Base-by-base conservation (phyloP, 2,329 filamentous ascomycete species). In the Clonostachys solani region DNA sequence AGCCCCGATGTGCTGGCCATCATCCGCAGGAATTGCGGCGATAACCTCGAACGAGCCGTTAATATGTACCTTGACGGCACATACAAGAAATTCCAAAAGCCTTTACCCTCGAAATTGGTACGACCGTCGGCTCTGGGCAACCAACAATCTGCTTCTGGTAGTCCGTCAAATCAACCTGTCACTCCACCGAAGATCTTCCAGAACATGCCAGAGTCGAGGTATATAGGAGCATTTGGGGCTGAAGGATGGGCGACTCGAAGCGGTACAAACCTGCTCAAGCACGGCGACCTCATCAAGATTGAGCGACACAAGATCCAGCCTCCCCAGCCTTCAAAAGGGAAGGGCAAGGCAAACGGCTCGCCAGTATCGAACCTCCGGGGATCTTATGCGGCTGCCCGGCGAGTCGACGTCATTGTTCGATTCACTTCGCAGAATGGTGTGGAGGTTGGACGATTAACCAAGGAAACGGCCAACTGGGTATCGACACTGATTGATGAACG, bases 221-320 rank as follows among this genome's bases (percentile, higher is more conserved):
- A 97, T 58, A 80, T 97, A 50, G 94, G 94, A 16, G 89, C 91
- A 0, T 94, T 97, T 65, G 94, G 94, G 9, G 91, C 89, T 5
- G 89, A 87, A 46, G 94, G 86, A 5, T 99, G 94, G 94, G 85
- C 89, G 6, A 97, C 92, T 5, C 83, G 85, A 56, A 96, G 90
- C 63, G 92, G 92, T 1, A 71, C 69, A 4, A 81, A 81, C 36
- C 62, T 96, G 6, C 61, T 99, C 23, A 87, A 83, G 54, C 87
- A 95, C 58, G 90, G 88, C 15, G 92, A 97, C 54, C 57, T 69
- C n/a, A 83, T 99, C 49, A 84, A 78, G 44, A 95, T 99, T 41
- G 92, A 97, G 66, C 84, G 94, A 40, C 84, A 90, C 49, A 92
- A 87, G 64, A 83, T 87, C 23, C 84, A 87, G 51, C 76, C 78